Evolutionary conservation across 108 stramenopile species (phyloP), one percentile per base, ranked within the genome.

Genomic region (Schizochytrium sp.): DNA sequence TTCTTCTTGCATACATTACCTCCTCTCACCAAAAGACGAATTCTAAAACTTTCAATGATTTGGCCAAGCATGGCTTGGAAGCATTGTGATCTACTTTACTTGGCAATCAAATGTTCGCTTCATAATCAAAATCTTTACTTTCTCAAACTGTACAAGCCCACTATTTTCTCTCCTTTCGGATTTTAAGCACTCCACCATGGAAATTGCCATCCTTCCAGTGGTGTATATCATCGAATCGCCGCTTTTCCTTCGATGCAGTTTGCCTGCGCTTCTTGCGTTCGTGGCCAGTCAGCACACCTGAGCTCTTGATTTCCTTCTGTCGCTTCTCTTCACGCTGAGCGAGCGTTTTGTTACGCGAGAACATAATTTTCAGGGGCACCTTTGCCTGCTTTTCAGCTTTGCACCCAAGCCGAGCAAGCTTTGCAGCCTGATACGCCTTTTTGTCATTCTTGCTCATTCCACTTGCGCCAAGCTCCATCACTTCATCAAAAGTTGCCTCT

Each of bases 381-480:
- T 83, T 83, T 0, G 45, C 17, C 1, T 10, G 15, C 50, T 83
- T 55, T 42, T 49, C 50, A 0, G 50, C 50, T 40, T 55, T 83
- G 3, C 47, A 55, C 10, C 76, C 76, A n/a, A 83, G 76, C 0
- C 28, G 10, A n/a, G 76, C 76, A 5, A 83, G 76, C 76, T 55
- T 49, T n/a, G 47, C 76, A 5, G 53, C 53, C 76, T 83, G 50
- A 53, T 83, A 83, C 53, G 76, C 3, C 53, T 83, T 83, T n/a
- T 53, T 17, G 2, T 83, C 76, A 53, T 53, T 47, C 47, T 83
- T 83, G 76, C 76, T 55, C 76, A 83, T 55, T 5, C 53, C 53
- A 40, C 76, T 83, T 53, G 76, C 76, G 50, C 76, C 76, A 7
- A 83, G 50, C 76, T 83, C 76, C 76, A 40, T 56, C 15, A 83